Evolutionary conservation across 768 basidiomycete species (phyloP).

Genomic region (Termitomyces sp.): DNA sequence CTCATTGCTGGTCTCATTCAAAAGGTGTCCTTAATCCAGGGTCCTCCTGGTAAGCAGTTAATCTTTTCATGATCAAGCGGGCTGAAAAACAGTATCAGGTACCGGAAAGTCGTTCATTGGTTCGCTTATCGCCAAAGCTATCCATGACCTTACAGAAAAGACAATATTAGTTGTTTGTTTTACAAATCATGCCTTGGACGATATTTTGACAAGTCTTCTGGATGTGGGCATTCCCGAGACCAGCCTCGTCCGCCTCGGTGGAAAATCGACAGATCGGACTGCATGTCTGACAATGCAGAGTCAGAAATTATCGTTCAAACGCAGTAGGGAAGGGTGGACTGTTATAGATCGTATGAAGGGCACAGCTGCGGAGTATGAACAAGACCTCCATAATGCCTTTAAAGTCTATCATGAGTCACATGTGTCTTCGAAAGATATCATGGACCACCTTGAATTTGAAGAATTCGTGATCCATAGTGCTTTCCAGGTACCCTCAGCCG

Average conservation of each 20-base stretch:
- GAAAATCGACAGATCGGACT: neutral
- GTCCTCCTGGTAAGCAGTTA: neutral
- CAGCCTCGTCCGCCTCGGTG: neutral
- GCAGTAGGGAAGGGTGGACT: neutral
- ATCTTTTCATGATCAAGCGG: too few species aligned
- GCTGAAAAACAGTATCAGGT: neutral
- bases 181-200: neutral
- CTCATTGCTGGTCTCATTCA: neutral
- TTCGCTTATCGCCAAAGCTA: neutral
- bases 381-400: neutral
- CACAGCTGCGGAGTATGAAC: neutral
- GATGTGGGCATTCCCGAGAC: neutral
- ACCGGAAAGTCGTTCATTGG: neutral
- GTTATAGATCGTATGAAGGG: neutral
- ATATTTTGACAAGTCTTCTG: neutral
- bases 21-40: neutral
- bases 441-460: conserved; percentile 7
- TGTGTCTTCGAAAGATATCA: neutral
- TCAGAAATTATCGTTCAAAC: neutral
- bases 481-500: neutral
- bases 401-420: neutral
- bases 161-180: neutral
- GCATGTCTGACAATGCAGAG: neutral
- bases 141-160: neutral
- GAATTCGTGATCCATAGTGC: neutral